Conservation (phyloP, 208 protist genomes). For the Vickermania ingenoplastis region DNA sequence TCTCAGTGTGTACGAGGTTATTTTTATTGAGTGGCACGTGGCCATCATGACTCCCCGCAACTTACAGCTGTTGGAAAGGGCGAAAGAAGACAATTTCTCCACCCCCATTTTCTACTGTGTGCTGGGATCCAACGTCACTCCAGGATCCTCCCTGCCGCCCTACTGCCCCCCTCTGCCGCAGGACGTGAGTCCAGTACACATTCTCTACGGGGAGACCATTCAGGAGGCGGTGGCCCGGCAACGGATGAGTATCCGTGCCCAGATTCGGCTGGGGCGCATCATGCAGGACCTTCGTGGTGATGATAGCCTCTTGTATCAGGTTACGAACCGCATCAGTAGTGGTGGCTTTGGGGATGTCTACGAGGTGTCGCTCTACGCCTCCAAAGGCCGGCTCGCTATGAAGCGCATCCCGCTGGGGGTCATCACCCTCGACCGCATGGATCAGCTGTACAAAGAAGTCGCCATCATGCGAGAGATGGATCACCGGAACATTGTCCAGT, state of each 20-base stretch:
- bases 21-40: neutral
- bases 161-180: neutral
- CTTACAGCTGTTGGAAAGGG: neutral
- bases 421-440: slow-evolving; percentile 37
- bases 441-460: slow-evolving; percentile 69
- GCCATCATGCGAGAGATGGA: slow-evolving; percentile 61
- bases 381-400: slow-evolving; percentile 64
- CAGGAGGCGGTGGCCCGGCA: neutral
- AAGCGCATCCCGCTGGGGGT: slow-evolving; percentile 67
- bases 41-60: neutral
- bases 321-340: slow-evolving; percentile 51
- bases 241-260: neutral
- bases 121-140: neutral
- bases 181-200: neutral
- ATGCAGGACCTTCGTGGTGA: neutral
- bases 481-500: slow-evolving; percentile 66
- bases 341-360: slow-evolving; percentile 73
- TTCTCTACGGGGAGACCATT: neutral
- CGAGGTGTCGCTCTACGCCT: slow-evolving; percentile 58
- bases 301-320: slow-evolving; percentile 20
- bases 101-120: neutral
- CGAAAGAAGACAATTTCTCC: neutral
- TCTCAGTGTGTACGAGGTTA: neutral
- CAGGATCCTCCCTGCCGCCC: neutral
- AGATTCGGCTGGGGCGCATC: neutral